Base-by-base conservation (phyloP, 768 basidiomycete species). In the Agrocybe praecox region DNA sequence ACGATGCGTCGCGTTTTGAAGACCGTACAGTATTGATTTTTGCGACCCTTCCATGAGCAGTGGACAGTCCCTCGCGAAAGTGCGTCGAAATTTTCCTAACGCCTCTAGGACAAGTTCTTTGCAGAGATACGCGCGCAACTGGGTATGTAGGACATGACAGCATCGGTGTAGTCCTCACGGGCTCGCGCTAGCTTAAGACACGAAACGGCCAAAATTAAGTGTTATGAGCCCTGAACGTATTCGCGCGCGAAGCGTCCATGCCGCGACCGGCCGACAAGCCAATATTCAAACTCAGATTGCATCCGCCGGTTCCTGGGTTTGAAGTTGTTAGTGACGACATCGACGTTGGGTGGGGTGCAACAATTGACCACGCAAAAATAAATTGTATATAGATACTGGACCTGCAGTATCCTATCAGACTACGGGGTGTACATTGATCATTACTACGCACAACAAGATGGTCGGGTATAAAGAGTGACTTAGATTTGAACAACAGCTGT, bases 1-100 rank as follows among this genome's bases (percentile, higher is more conserved):
- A 40, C 9, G 9, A 9, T 49, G 49, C 42, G 24, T 26, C 34
- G 46, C 52, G 22, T 3, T 18, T 49, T 17, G 57, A 46, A 36
- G 58, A 60, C 17, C 52, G 47, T 24, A 58, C 48, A 33, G 55
- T 58, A 29, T 29, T 29, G 17, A 55, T 51, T 49, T 49, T 59
- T 43, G 18, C 29, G 33, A 42, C 36, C 23, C 26, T 19, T 14
- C 19, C 10, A 26, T 14, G 49, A 21, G 8, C 19, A 45, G 18
- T n/a, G 12, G 52, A 34, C 3, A 32, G 33, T 19, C 5, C 36
- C 17, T 44, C 24, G 21, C 15, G 21, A 12, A 36, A 18, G 18
- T 3, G 12, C 6, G 29, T 23, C 18, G 33, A 32, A 42, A 55
- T 23, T 22, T 46, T 51, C 43, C 42, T 24, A 32, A 22, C 22